These are phyloP conservation scores for Fusarium sulawesiense DNA, from an alignment of 2,329 filamentous ascomycete genomes.

Conservation along the genomic window DNA sequence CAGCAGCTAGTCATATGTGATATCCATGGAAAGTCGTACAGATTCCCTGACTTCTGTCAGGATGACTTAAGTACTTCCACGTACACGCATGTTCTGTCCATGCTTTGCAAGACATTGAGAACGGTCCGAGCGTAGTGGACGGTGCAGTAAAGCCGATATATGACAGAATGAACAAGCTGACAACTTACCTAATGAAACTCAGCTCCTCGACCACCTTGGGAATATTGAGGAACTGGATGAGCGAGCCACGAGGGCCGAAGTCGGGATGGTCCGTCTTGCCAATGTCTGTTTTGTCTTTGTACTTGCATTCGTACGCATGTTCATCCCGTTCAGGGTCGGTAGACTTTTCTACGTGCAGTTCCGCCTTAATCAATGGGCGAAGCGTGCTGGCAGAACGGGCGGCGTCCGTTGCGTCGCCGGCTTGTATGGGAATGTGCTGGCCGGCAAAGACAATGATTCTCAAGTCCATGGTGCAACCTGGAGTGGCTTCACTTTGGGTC, in stretches of 20 bases:
- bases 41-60: slow-evolving; percentile 2
- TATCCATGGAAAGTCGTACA: slow-evolving; percentile 8
- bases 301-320: slow-evolving; percentile 61
- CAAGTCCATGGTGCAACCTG: slow-evolving; percentile 70
- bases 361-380: slow-evolving; percentile 80
- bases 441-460: slow-evolving; percentile 80
- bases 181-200: slow-evolving; percentile 76
- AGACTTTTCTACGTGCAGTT: slow-evolving; percentile 80
- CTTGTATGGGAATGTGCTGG: slow-evolving; percentile 68
- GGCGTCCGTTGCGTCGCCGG: slow-evolving; percentile 47
- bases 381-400: slow-evolving; percentile 55
- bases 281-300: slow-evolving; percentile 69
- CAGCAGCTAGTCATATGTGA: slow-evolving; percentile 13
- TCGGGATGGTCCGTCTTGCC: slow-evolving; percentile 71
- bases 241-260: slow-evolving; percentile 65
- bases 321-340: slow-evolving; percentile 50
- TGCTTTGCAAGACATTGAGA: slow-evolving; percentile 4
- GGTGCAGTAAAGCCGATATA: neutral
- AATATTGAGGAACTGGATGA: slow-evolving; percentile 69
- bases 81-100: neutral
- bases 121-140: slow-evolving; percentile 3
- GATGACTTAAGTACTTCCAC: slow-evolving; percentile 13
- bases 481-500: slow-evolving; percentile 59
- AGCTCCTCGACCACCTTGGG: slow-evolving; percentile 73
- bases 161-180: slow-evolving; percentile 4